Percentiles rank a stretch among this genome's conserved stretches.
Conservation (phyloP, 73 alveolate genomes). For the Tetrahymena thermophila region DNA sequence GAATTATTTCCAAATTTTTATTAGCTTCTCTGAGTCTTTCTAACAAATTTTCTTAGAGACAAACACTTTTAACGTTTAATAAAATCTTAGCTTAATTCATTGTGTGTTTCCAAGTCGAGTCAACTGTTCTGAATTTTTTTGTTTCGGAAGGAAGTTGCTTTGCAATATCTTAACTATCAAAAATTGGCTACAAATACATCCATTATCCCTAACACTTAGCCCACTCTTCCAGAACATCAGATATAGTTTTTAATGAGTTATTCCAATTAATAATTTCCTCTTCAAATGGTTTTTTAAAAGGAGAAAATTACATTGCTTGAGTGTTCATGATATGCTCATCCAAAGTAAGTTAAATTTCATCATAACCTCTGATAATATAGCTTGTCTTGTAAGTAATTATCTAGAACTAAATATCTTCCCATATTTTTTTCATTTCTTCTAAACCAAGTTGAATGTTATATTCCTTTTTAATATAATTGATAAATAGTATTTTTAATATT, state of each 20-base stretch:
- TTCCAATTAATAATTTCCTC: constrained; percentile 98
- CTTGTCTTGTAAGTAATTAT: constrained; percentile 53
- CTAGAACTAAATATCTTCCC: constrained; percentile 73
- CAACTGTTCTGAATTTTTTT: constrained; percentile 98
- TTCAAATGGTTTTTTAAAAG: constrained; percentile 98
- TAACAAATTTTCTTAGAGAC: constrained; percentile 91
- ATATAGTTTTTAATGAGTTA: constrained; percentile 87
- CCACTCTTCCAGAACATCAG: constrained; percentile 99
- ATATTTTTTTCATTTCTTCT: constrained; percentile 72
- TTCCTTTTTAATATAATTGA: constrained; percentile 47
- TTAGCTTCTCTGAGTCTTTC: constrained; percentile 98
- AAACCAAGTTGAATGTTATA: constrained; percentile 71
- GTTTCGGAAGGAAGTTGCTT: constrained; percentile 99
- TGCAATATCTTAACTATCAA: constrained; percentile 99
- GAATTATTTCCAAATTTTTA: constrained; percentile 89
- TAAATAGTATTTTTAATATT: neutral
- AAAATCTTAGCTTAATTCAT: constrained; percentile 88
- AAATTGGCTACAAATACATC: constrained; percentile 99
- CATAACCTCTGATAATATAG: constrained; percentile 70
- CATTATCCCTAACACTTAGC: constrained; percentile 96
- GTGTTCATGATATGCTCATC: constrained; percentile 98
- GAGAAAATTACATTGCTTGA: constrained; percentile 98
- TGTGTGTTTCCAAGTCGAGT: constrained; percentile 99
- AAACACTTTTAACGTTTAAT: constrained; percentile 81
- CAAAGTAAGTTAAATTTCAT: constrained; percentile 65